Evolutionary conservation across 306 rosid genomes (phyloP), one percentile per base, ranked within the genome.

Genomic region (Benincasa hispida): DNA sequence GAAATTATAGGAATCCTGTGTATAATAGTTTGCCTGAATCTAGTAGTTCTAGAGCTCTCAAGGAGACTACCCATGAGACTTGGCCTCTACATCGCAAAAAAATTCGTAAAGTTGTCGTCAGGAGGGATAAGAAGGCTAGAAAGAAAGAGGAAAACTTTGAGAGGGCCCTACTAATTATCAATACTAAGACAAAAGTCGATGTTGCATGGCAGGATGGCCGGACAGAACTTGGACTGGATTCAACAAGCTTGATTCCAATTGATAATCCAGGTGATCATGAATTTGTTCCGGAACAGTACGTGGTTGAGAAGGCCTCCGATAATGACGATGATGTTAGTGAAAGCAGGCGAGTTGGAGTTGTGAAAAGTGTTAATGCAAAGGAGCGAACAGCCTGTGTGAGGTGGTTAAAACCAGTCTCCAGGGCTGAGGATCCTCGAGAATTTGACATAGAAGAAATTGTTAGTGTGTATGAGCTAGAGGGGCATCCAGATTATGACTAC

Each of bases 191-290:
- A 77, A 83, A 61, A 73, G 92, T 95, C 78, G 96, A 95, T 82
- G 93, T 95, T 76, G 93, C 93, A 57, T 95, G 98, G 99, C 99
- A 95, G 84, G 93, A 92, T 90, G 97, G 99, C 68, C 84, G 75
- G 19, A 84, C 75, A 79, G 96, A 84, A 84, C 58, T 25, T 41
- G 85, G 79, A 14, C 76, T 88, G 77, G 81, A 76, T 81, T 90
- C 98, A 68, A 89, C 90, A 18, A 83, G 79, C 69, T 86, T 92
- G 79, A 89, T 95, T 87, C 99, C 99, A 11, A 80, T 89, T 30
- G 97, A 89, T 79, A 92, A 80, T 87, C 98, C 93, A 19, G 99
- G 99, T 78, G 99, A 92, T 83, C 99, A 95, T 77, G 99, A 95
- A 87, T 95, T 95, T 77, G 96, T 95, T 82, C 88, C 97, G 3